Conservation (phyloP, 495 filamentous ascomycete species). For the Trichoderma gamsii region DNA sequence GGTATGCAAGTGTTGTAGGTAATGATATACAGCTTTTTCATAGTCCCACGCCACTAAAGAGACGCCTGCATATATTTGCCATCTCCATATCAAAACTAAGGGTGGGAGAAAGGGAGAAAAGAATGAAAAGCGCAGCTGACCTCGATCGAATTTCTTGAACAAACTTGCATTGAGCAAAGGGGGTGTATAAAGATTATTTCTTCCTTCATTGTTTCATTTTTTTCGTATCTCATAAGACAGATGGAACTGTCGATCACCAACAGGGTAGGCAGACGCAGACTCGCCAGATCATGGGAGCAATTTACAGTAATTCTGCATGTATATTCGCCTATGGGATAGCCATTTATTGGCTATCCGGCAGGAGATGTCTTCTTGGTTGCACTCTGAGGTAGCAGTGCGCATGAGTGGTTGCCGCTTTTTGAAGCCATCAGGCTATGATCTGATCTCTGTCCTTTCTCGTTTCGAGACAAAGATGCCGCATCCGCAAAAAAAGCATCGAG, state of each 20-base stretch:
- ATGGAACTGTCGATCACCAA: conserved; percentile 4
- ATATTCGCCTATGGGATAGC: background rate
- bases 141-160: background rate
- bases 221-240: background rate
- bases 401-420: background rate
- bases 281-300: background rate
- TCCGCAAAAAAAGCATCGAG: background rate
- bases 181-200: background rate
- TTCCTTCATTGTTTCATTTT: background rate
- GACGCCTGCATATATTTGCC: background rate
- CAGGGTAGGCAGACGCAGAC: background rate
- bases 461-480: background rate
- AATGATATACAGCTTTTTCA: background rate
- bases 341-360: background rate
- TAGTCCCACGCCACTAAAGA: background rate
- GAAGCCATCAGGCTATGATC: background rate
- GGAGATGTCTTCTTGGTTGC: background rate
- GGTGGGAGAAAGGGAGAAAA: background rate
- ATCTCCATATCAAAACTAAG: background rate
- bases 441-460: background rate
- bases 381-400: too few relatives aligned
- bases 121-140: background rate
- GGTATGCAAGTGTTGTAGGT: background rate
- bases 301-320: too few relatives aligned
- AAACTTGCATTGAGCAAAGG: background rate